Base-by-base conservation (phyloP, 2,329 filamentous ascomycete species). In the Apiospora marii region DNA sequence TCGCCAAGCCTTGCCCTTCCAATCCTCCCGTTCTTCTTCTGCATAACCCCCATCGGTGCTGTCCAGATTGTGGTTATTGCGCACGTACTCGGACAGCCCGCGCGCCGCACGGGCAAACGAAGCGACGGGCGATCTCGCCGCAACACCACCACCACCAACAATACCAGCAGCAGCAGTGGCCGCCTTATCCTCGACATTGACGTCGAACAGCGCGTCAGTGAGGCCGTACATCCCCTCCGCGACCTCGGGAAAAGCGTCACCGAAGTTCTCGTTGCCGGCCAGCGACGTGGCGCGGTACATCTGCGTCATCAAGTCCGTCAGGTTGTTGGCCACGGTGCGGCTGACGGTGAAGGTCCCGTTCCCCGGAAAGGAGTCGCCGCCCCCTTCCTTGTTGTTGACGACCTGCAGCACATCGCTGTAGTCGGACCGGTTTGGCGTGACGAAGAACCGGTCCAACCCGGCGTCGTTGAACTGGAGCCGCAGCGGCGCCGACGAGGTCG, bases 81-180 rank as follows among this genome's bases (percentile, higher is more conserved):
- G 58, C 34, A 64, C 58, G 34, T 64, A 64, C 58, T 64, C 58
- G 8, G 58, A 64, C 19, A 64, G 10, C 34, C 58, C 34, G 22
- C 58, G 58, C 22, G 58, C 58, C 58, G 4, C 58, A 10, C 58
- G 58, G 3, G 58, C 58, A 7, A 64, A 64, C 34, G 58, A 64
- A 14, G 58, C 30, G 12, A 10, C 10, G 10, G 58, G 58, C 19
- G 58, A 41, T 1, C 7, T 2, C 19, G 4, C 14, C 4, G 24
- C 27, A 7, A 10, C 8, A 37, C 37, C 46, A 10, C 19, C 46
- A 22, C 7, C 46, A 22, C 1, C 19, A 48, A 5, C 6, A n/a
- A 19, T n/a, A 8, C 19, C 14, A 4, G 5, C 30, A n/a, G 16
- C 30, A n/a, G 19, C 22, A 24, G 16, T 3, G 4, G 10, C 34